Base-by-base conservation (phyloP, 2,329 filamentous ascomycete genomes). In the Aspergillus sp. region DNA sequence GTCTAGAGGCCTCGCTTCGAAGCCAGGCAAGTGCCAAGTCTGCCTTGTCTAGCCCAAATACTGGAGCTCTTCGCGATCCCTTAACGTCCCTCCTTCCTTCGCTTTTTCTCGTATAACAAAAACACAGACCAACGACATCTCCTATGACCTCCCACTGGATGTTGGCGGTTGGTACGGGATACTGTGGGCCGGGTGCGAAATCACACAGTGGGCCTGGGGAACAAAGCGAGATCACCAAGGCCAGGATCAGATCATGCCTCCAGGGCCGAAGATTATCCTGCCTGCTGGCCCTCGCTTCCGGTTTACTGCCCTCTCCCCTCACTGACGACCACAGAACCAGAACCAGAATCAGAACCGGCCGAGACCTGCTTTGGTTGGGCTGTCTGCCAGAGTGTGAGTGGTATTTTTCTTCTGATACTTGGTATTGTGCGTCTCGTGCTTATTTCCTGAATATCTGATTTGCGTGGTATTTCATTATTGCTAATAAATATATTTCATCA, bases 131-230 rank as follows among this genome's bases (percentile, higher is more conserved):
- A n/a, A n/a, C n/a, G n/a, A n/a, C n/a, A n/a, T n/a, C n/a, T n/a
- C n/a, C n/a, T n/a, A n/a, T n/a, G n/a, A n/a, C n/a, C n/a, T n/a
- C n/a, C n/a, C n/a, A n/a, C 37, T 52, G 37, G 24, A 44, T 44
- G 40, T 44, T 44, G 50, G 50, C 17, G 20, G 50, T 20, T 12
- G n/a, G 13, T 52, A 45, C 22, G 50, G 44, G 50, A 44, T 52
- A 44, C 20, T 52, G 13, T 52, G 50, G 50, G 19, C 13, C 13
- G 50, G 50, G 39, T 13, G 50, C 13, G 50, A 52, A 12, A 45
- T 52, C 39, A 19, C 39, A 52, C 40, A 52, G 22, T 52, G 50
- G 50, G 39, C 50, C 15, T 52, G 39, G 50, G 39, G 39, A 9
- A 20, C 39, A 1, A 52, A 44, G 39, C 39, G 2, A 41, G 37